These are phyloP conservation scores for Pseudogymnoascus sp. DNA, from an alignment of 2,329 filamentous ascomycete genomes.

Conservation along the genomic window DNA sequence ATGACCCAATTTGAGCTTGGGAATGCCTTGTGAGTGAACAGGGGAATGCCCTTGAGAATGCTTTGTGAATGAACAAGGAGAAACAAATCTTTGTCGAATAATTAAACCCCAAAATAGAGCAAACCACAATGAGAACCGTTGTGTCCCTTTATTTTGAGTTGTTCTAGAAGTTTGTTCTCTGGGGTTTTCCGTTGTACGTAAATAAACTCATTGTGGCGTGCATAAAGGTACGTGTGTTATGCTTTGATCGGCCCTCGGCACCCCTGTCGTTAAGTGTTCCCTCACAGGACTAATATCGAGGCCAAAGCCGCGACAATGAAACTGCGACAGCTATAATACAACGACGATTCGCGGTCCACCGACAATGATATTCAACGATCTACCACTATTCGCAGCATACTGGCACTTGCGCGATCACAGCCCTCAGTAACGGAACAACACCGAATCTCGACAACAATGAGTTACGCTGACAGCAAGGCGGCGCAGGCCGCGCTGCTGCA, in stretches of 20 bases:
- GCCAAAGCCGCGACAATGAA: slow-evolving; percentile 4
- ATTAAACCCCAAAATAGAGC: neutral
- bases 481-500: slow-evolving; percentile 48
- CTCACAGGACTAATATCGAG: slow-evolving; percentile 6
- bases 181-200: neutral
- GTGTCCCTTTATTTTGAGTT: neutral
- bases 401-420: slow-evolving; percentile 4
- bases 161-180: neutral
- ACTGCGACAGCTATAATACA: slow-evolving; percentile 5
- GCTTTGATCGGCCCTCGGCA: slow-evolving; percentile 6
- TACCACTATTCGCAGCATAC: neutral
- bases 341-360: neutral
- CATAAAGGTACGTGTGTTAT: neutral
- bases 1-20: neutral
- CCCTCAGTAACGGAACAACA: slow-evolving; percentile 8
- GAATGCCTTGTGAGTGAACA: neutral
- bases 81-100: neutral
- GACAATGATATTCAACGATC: slow-evolving; percentile 5
- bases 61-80: neutral
- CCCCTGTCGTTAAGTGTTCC: slow-evolving; percentile 7
- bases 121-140: neutral
- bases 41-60: neutral
- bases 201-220: slow-evolving; percentile 2
- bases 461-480: slow-evolving; percentile 31
- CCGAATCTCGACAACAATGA: slow-evolving; percentile 27